A percentile compares a stretch with the other conserved stretches of the same genome.
phyloP scores from a whole-genome alignment of 148 eudicot genomes.

The Cornus controversa region DNA sequence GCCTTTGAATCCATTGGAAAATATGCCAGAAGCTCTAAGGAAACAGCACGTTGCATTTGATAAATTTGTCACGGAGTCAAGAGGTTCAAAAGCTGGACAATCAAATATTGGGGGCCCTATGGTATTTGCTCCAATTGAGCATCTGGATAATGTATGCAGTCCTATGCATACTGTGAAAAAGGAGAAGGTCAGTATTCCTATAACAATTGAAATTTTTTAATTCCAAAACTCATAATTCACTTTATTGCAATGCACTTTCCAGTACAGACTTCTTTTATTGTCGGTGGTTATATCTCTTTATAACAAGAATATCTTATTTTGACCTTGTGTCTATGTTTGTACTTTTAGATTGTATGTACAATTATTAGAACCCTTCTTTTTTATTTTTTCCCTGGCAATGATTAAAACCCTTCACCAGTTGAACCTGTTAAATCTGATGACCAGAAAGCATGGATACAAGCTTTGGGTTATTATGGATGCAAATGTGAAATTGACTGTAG shows the following conservation, averaged over 20 bases:
- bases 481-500: too few relatives aligned
- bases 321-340: too few relatives aligned
- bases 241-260: background rate
- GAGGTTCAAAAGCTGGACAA: slow-evolving; percentile 37
- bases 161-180: slow-evolving; percentile 33
- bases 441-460: too few relatives aligned
- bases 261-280: background rate
- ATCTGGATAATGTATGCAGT: slow-evolving; percentile 32
- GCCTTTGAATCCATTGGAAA: slow-evolving; percentile 73
- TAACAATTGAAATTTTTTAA: background rate
- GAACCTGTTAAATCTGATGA: too few relatives aligned
- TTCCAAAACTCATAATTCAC: background rate
- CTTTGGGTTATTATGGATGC: too few relatives aligned
- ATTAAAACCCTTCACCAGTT: too few relatives aligned
- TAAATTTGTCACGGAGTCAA: slow-evolving; percentile 26
- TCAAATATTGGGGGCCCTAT: slow-evolving; percentile 38
- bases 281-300: background rate
- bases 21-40: slow-evolving; percentile 67
- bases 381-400: too few relatives aligned
- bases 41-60: slow-evolving; percentile 42
- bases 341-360: too few relatives aligned
- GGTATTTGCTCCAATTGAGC: slow-evolving; percentile 37
- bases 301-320: background rate
- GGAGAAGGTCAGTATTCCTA: slow-evolving; percentile 45
- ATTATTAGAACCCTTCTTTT: too few relatives aligned